phyloP scores from a whole-genome alignment of 2,329 filamentous ascomycete species.

The Xylariales sp. region DNA sequence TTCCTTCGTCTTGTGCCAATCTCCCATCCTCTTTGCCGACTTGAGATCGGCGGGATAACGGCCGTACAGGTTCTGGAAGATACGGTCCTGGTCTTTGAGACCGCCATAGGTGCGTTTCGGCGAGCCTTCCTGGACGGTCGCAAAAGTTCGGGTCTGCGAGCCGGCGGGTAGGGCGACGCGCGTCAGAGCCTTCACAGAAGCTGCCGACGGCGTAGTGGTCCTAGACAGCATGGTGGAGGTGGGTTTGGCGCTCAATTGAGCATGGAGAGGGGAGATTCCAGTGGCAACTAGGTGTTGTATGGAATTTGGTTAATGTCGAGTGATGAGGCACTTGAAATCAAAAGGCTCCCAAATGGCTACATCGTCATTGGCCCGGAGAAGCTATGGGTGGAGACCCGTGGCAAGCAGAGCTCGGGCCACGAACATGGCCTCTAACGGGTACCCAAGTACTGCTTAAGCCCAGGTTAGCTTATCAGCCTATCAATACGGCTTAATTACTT shows the following conservation, averaged over 20 bases:
- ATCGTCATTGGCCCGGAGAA: slow-evolving; percentile 41
- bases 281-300: slow-evolving; percentile 41
- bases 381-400: slow-evolving; percentile 38
- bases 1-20: slow-evolving; percentile 99
- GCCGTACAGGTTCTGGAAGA: slow-evolving; percentile 98
- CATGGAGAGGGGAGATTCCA: slow-evolving; percentile 48
- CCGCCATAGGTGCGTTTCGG: slow-evolving; percentile 83
- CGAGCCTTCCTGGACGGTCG: slow-evolving; percentile 78
- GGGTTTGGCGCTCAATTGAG: slow-evolving; percentile 53
- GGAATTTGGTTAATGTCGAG: slow-evolving; percentile 43
- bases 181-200: slow-evolving; percentile 55
- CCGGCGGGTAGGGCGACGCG: slow-evolving; percentile 51
- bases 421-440: not conserved
- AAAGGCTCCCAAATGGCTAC: slow-evolving; percentile 43
- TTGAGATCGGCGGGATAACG: slow-evolving; percentile 92
- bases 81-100: slow-evolving; percentile 94
- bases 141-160: slow-evolving; percentile 76
- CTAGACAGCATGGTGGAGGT: slow-evolving; percentile 56
- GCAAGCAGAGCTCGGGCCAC: slow-evolving; percentile 45
- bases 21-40: slow-evolving; percentile 96
- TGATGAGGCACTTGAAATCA: slow-evolving; percentile 49
- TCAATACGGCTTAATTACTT: slow-evolving; percentile 24
- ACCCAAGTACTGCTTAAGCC: not conserved
- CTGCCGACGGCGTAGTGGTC: slow-evolving; percentile 55
- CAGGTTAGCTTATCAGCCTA: slow-evolving; percentile 3